Conservation (phyloP, 2,329 filamentous ascomycete species). For the Colletotrichum costaricense region DNA sequence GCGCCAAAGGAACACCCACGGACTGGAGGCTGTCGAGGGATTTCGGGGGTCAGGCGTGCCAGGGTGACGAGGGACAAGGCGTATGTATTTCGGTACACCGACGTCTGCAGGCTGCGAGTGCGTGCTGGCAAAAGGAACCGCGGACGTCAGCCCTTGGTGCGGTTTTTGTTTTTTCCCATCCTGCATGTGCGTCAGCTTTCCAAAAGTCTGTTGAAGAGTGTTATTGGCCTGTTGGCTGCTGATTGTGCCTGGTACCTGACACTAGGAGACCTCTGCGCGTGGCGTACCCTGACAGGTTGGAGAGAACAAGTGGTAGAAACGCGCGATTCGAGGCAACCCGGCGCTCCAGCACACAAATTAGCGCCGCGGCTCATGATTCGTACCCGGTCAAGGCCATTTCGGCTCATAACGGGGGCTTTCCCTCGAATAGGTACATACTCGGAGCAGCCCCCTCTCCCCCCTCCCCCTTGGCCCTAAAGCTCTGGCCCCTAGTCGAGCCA, state of each 20-base stretch:
- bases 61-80: neutral
- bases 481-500: conserved; percentile 19
- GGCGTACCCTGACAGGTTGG: conserved; percentile 51
- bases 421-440: neutral
- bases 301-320: conserved; percentile 26
- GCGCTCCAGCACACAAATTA: conserved; percentile 8
- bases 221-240: conserved; percentile 46
- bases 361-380: conserved; percentile 30
- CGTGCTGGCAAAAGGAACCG: conserved; percentile 17
- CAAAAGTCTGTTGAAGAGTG: conserved; percentile 3
- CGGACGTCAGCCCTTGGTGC: conserved; percentile 23
- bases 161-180: conserved; percentile 21
- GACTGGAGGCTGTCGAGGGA: conserved; percentile 25
- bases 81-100: neutral
- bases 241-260: conserved; percentile 55
- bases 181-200: conserved; percentile 22
- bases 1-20: conserved; percentile 13
- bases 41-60: neutral
- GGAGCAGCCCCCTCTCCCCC: neutral
- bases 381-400: conserved; percentile 11
- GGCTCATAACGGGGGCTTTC: conserved; percentile 1
- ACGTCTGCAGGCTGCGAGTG: conserved; percentile 4
- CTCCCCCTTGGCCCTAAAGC: neutral
- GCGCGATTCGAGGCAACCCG: conserved; percentile 21
- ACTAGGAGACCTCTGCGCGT: conserved; percentile 47